Base-by-base conservation (phyloP, 345 rosid genomes). In the Draba incana region DNA sequence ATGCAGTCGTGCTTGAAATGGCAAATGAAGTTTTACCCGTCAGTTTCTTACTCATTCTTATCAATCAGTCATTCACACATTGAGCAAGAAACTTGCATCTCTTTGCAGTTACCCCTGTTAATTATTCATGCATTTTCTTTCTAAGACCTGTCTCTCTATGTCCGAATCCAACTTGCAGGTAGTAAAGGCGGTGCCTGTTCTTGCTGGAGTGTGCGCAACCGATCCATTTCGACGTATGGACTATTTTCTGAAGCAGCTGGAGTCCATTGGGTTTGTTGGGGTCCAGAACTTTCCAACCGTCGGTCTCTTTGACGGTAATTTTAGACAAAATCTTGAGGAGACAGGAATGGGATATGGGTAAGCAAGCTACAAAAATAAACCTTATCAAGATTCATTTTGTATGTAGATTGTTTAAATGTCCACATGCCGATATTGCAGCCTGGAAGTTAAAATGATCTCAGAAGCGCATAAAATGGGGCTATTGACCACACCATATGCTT, bases 301-400 rank as follows among this genome's bases (percentile, higher is more conserved):
- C 16, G 97, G 98, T 69, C 92, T 93, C 28, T 88, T 90, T 72
- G 98, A 93, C 57, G 98, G 98, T 43, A 93, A 86, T 71, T 93
- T 93, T 59, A 84, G 98, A 65, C 87, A 85, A 73, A 90, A 88
- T 87, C 88, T 93, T 53, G 98, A 93, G 79, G 98, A 90, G 81
- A 93, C 98, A 0, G 97, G 98, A 70, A 93, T 93, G 98, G 96
- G 98, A 83, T 88, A 88, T 74, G 79, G 82, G 98, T 93, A 84
- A 59, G 79, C 64, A 85, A 60, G 80, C 62, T 67, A 80, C 51
- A 62, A 59, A 53, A 42, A 11, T 2, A 25, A 30, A 51, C 37
- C 31, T 8, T 72, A 57, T 42, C 13, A 62, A 30, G 39, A 6
- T 59, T 72, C 71, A 48, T 23, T 27, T 41, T 44, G 48, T 16